These are phyloP conservation scores for Quercus wislizeni DNA, from an alignment of 306 rosid genomes.

Conservation along the genomic window DNA sequence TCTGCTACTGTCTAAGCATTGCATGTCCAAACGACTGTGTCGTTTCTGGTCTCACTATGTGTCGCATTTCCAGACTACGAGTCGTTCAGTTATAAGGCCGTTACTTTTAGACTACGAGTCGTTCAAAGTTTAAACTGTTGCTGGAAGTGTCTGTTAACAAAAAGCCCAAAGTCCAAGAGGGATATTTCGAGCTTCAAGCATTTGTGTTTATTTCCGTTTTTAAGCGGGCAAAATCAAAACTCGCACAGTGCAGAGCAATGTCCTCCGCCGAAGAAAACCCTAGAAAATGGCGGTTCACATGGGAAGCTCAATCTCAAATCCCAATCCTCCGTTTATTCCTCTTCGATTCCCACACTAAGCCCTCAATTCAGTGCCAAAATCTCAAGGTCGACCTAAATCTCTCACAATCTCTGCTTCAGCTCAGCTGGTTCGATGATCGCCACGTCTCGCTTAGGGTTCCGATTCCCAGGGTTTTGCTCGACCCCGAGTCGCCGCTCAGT, in stretches of 20 bases:
- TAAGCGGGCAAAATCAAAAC: background rate
- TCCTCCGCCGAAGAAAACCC: background rate
- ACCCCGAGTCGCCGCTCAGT: conserved; percentile 51
- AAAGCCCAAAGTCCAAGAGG: too few species aligned
- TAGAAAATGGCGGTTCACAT: conserved; percentile 68
- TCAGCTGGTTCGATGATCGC: conserved; percentile 39
- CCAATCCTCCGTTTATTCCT: conserved; percentile 73
- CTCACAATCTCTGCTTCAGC: conserved; percentile 40
- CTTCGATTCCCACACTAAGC: conserved; percentile 41
- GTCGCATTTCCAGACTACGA: too few species aligned
- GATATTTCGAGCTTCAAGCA: too few species aligned
- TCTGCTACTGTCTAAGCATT: too few species aligned
- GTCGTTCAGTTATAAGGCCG: too few species aligned
- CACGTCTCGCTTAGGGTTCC: conserved; percentile 61
- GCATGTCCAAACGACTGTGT: too few species aligned
- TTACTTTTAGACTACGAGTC: too few species aligned
- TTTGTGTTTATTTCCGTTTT: background rate
- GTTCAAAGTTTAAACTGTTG: too few species aligned
- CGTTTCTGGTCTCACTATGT: too few species aligned
- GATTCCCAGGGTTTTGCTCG: conserved; percentile 65
- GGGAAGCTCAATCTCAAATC: conserved; percentile 85
- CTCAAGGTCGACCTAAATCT: conserved; percentile 45
- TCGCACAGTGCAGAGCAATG: background rate
- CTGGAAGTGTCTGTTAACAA: too few species aligned
- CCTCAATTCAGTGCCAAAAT: conserved; percentile 52